phyloP scores from a whole-genome alignment of 768 basidiomycete species.

The Russula compacta region DNA sequence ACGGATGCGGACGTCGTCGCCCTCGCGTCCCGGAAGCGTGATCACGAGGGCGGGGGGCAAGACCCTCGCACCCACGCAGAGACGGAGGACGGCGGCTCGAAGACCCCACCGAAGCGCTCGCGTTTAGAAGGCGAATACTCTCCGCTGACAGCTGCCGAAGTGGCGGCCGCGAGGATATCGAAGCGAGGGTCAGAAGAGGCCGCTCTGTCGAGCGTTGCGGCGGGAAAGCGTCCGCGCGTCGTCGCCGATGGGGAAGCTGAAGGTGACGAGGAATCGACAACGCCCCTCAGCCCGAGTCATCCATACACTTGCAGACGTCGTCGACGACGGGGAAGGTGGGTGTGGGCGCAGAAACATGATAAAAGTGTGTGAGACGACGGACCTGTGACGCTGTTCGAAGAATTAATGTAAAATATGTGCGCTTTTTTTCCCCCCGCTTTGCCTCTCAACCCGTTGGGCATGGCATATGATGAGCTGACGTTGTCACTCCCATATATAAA shows the following conservation, averaged over 20 bases:
- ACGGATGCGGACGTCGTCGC: constrained; percentile 23
- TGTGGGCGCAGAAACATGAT: constrained; percentile 8
- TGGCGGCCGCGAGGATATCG: constrained; percentile 3
- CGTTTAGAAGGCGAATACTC: constrained; percentile 24
- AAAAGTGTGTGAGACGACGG: not conserved
- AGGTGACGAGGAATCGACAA: not conserved
- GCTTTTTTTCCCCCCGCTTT: not conserved
- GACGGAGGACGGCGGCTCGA: constrained; percentile 23
- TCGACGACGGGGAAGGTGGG: not conserved
- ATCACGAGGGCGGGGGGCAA: constrained; percentile 26
- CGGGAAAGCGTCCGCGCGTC: constrained; percentile 14
- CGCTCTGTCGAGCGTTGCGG: constrained; percentile 10
- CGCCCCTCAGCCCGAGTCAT: not conserved
- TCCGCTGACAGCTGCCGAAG: constrained; percentile 16
- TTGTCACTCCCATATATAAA: not conserved
- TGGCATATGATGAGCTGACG: not conserved
- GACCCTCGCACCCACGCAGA: constrained; percentile 22
- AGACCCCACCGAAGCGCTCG: constrained; percentile 36
- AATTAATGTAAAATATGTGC: constrained; percentile 13
- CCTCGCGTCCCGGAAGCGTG: constrained; percentile 29
- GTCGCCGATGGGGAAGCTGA: not conserved
- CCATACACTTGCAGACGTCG: not conserved
- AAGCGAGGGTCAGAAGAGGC: constrained; percentile 19
- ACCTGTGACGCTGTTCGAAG: not conserved
- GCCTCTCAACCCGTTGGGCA: not conserved